Conservation (phyloP, 1,139 yeast species). For the Hansenula sp. region DNA sequence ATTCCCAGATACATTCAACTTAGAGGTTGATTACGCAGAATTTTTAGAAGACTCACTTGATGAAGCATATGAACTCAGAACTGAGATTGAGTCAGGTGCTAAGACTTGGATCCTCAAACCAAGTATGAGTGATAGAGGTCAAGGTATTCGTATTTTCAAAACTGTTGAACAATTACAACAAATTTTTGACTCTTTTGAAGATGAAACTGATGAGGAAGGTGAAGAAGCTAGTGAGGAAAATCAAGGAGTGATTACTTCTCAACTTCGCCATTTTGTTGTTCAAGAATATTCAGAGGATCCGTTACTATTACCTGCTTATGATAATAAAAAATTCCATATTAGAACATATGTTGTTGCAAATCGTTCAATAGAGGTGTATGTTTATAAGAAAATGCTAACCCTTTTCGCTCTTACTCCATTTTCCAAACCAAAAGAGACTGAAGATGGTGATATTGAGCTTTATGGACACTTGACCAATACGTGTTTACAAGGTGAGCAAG, state of each 20-base stretch:
- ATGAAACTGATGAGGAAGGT: constrained; percentile 49
- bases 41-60: constrained; percentile 90
- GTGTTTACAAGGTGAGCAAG: constrained; percentile 63
- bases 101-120: constrained; percentile 89
- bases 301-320: constrained; percentile 54
- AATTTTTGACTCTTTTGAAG: constrained; percentile 82
- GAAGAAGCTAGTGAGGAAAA: constrained; percentile 37
- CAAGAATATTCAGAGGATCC: constrained; percentile 76
- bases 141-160: constrained; percentile 81
- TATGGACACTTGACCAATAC: constrained; percentile 85
- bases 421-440: constrained; percentile 29
- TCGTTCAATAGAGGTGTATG: constrained; percentile 74
- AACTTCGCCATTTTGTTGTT: constrained; percentile 83
- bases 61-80: constrained; percentile 83
- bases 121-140: constrained; percentile 95
- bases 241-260: constrained; percentile 75
- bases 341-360: constrained; percentile 78
- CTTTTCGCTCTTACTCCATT: constrained; percentile 67
- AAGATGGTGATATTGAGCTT: constrained; percentile 28
- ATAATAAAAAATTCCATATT: constrained; percentile 79
- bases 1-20: constrained; percentile 69
- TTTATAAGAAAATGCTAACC: constrained; percentile 73
- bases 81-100: constrained; percentile 61
- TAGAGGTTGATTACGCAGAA: constrained; percentile 96
- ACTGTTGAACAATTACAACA: constrained; percentile 76